phyloP scores from a whole-genome alignment of 768 basidiomycete species.

The Trametes cinnabarina region DNA sequence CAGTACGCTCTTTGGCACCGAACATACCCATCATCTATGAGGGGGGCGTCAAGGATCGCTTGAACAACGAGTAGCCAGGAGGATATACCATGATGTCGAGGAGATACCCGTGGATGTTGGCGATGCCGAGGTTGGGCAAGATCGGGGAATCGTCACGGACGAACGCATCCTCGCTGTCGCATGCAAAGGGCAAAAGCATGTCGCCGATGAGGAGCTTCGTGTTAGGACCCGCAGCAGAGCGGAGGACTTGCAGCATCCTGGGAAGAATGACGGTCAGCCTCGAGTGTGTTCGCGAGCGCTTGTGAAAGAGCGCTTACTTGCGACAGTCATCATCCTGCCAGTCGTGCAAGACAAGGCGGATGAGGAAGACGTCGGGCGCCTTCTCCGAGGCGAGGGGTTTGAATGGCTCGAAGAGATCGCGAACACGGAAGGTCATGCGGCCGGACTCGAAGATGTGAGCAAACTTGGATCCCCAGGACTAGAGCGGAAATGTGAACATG shows the following conservation, averaged over 20 bases:
- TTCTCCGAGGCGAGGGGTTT: conserved; percentile 35
- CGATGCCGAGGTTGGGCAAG: conserved; percentile 11
- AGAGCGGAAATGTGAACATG: conserved; percentile 11
- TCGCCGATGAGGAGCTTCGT: conserved; percentile 18
- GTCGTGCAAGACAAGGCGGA: conserved; percentile 14
- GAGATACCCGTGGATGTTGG: conserved; percentile 7
- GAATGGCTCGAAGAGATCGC: conserved; percentile 11
- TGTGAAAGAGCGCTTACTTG: neutral
- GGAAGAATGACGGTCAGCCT: conserved; percentile 54
- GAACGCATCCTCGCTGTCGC: conserved; percentile 5
- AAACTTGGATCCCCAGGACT: conserved; percentile 13
- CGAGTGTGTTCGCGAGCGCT: conserved; percentile 26
- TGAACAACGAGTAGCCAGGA: too few species aligned
- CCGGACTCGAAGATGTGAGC: conserved; percentile 13
- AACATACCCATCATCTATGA: conserved; percentile 63
- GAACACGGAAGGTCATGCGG: conserved; percentile 14
- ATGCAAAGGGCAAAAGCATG: conserved; percentile 13
- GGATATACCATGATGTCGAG: conserved; percentile 3
- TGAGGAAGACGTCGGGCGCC: conserved; percentile 13
- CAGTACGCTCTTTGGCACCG: conserved; percentile 65
- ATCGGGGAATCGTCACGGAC: conserved; percentile 6
- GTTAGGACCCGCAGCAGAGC: conserved; percentile 8
- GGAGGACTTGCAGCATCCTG: conserved; percentile 11
- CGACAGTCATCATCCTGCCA: conserved; percentile 14
- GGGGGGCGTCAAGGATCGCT: neutral